These are phyloP conservation scores for Penicillium sclerotiorum DNA, from an alignment of 2,329 filamentous ascomycete genomes.

Conservation along the genomic window DNA sequence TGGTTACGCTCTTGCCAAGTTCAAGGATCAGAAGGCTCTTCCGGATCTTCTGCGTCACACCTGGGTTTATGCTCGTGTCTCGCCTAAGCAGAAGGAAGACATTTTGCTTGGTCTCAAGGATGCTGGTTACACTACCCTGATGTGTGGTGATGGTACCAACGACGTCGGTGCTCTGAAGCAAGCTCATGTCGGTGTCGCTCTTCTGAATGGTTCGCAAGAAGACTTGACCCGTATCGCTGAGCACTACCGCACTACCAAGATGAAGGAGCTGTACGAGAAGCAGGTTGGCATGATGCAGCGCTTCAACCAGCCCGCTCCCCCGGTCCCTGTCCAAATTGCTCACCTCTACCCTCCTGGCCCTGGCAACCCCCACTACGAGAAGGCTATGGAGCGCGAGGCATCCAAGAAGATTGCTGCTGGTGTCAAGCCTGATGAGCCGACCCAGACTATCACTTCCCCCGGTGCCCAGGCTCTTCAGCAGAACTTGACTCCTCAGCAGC, in stretches of 20 bases:
- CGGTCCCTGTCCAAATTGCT: constrained; percentile 87
- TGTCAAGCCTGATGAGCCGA: constrained; percentile 56
- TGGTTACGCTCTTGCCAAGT: constrained; percentile 88
- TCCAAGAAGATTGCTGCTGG: constrained; percentile 73
- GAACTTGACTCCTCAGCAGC: constrained; percentile 56
- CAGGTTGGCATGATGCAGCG: constrained; percentile 87
- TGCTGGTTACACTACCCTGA: constrained; percentile 95
- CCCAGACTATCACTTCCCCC: constrained; percentile 68
- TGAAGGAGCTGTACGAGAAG: constrained; percentile 99
- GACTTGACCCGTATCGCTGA: constrained; percentile 91
- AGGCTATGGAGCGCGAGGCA: constrained; percentile 85
- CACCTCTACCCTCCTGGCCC: constrained; percentile 92
- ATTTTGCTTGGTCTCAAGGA: constrained; percentile 96
- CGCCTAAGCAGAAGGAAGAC: constrained; percentile 97
- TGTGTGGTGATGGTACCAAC: constrained; percentile 98
- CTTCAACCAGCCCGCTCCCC: constrained; percentile 92
- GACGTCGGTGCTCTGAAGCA: constrained; percentile 98
- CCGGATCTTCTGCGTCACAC: constrained; percentile 79
- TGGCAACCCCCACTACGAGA: constrained; percentile 89
- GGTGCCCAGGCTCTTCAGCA: constrained; percentile 63
- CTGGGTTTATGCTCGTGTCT: constrained; percentile 98
- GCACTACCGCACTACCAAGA: constrained; percentile 89
- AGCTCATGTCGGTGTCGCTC: constrained; percentile 92
- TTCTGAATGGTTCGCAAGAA: constrained; percentile 91
- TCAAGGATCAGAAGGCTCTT: constrained; percentile 78